Percentiles rank a stretch among this genome's conserved stretches.
phyloP scores from a whole-genome alignment of 2,329 filamentous ascomycete species.

The Fusarium sp. region DNA sequence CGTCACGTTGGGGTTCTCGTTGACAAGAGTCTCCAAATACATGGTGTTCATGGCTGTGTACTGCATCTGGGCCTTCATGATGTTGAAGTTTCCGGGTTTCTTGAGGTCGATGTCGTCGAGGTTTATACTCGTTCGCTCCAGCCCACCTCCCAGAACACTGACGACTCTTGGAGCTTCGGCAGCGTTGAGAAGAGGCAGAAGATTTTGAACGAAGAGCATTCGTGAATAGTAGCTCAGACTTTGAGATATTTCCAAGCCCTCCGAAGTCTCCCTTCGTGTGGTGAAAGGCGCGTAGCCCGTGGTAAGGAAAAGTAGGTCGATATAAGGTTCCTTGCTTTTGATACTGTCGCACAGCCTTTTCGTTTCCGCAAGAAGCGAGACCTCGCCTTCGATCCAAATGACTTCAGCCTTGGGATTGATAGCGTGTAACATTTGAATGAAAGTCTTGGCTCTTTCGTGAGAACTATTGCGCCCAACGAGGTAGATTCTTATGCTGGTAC shows the following conservation, averaged over 20 bases:
- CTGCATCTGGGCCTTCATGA: slow-evolving; percentile 49
- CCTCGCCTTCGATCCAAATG: slow-evolving; percentile 60
- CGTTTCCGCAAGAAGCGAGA: slow-evolving; percentile 62
- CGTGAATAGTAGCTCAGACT: slow-evolving; percentile 61
- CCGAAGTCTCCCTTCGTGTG: slow-evolving; percentile 55
- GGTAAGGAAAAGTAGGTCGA: slow-evolving; percentile 63
- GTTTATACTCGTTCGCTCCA: slow-evolving; percentile 34
- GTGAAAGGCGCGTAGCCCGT: slow-evolving; percentile 62
- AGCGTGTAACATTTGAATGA: slow-evolving; percentile 56
- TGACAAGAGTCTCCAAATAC: slow-evolving; percentile 47
- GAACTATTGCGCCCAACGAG: slow-evolving; percentile 60
- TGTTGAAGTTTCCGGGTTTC: slow-evolving; percentile 49
- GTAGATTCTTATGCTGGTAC: slow-evolving; percentile 58
- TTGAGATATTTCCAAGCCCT: slow-evolving; percentile 61
- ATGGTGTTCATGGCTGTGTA: slow-evolving; percentile 48
- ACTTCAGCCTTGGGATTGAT: slow-evolving; percentile 59
- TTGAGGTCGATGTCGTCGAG: slow-evolving; percentile 50
- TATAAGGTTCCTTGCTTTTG: slow-evolving; percentile 54
- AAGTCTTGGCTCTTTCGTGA: slow-evolving; percentile 48
- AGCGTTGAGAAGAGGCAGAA: slow-evolving; percentile 58
- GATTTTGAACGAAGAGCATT: slow-evolving; percentile 57
- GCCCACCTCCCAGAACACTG: slow-evolving; percentile 47
- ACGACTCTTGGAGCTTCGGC: slow-evolving; percentile 49
- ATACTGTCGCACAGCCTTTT: slow-evolving; percentile 58
- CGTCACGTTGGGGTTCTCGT: slow-evolving; percentile 38